Percentiles rank a stretch among this genome's conserved stretches.
phyloP scores from a whole-genome alignment of 2,329 filamentous ascomycete species.

The Fusarium continuum region DNA sequence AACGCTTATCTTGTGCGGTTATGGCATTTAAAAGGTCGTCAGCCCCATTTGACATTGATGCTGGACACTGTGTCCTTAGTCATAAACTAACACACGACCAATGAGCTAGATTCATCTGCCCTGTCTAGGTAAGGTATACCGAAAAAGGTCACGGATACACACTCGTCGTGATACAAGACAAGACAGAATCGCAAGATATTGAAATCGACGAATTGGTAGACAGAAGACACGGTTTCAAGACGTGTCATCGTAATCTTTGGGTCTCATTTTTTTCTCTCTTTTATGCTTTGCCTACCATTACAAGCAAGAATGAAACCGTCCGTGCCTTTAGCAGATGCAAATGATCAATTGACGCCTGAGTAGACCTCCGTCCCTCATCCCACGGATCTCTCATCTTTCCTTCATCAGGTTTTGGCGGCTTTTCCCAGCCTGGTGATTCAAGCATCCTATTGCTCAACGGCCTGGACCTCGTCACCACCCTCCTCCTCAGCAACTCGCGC shows the following conservation, averaged over 20 bases:
- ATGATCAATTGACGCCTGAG: conserved; percentile 55
- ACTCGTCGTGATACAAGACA: neutral
- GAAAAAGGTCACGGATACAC: neutral
- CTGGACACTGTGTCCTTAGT: no score
- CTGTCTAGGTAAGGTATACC: no score
- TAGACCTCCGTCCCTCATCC: conserved; percentile 50
- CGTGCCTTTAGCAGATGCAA: conserved; percentile 54
- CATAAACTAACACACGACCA: no score
- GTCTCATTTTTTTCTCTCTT: conserved; percentile 50
- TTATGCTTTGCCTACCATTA: conserved; percentile 51
- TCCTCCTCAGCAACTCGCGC: conserved; percentile 68
- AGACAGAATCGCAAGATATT: neutral
- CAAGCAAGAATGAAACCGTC: conserved; percentile 52
- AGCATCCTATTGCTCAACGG: conserved; percentile 53
- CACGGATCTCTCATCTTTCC: conserved; percentile 40
- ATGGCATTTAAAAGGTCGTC: no score
- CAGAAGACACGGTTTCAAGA: conserved; percentile 35
- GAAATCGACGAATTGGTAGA: conserved; percentile 33
- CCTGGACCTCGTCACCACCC: conserved; percentile 63
- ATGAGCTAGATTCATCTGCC: no score
- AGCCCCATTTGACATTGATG: neutral
- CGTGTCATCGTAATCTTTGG: conserved; percentile 46
- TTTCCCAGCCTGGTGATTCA: conserved; percentile 37
- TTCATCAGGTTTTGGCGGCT: conserved; percentile 37
- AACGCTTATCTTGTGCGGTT: neutral